Conservation (phyloP, 768 basidiomycete species). For the Asterophora parasitica region DNA sequence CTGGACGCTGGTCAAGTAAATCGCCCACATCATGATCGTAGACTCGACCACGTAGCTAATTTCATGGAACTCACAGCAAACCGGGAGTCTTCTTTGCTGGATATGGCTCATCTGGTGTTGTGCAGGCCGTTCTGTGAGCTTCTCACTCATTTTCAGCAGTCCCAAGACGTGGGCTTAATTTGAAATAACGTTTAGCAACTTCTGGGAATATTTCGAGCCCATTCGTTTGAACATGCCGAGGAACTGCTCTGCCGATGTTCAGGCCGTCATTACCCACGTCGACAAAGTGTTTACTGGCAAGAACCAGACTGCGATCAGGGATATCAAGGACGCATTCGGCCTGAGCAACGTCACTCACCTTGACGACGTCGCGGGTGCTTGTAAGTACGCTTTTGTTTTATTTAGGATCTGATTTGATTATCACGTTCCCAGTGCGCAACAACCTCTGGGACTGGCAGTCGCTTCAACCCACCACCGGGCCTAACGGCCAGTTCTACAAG, state of each 20-base stretch:
- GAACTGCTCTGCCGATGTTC: constrained; percentile 72
- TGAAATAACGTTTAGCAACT: constrained; percentile 29
- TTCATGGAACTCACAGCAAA: constrained; percentile 33
- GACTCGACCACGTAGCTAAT: background rate
- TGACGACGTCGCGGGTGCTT: constrained; percentile 62
- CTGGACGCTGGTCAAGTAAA: constrained; percentile 67
- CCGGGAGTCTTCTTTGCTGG: constrained; percentile 60
- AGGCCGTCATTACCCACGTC: constrained; percentile 57
- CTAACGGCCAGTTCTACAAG: constrained; percentile 43
- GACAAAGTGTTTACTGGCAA: constrained; percentile 50
- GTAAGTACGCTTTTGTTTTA: constrained; percentile 29
- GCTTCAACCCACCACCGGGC: constrained; percentile 47
- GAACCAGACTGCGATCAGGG: constrained; percentile 42
- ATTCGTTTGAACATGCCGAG: constrained; percentile 60
- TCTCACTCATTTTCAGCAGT: background rate
- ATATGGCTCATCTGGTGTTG: constrained; percentile 65
- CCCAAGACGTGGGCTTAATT: background rate
- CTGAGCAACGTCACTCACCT: constrained; percentile 51
- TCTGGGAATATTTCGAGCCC: constrained; percentile 72
- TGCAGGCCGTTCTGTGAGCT: constrained; percentile 51
- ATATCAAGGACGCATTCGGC: constrained; percentile 56
- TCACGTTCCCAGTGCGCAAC: constrained; percentile 38
- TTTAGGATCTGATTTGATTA: constrained; percentile 13
- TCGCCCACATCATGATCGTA: background rate
- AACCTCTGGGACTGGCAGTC: constrained; percentile 68